A percentile compares a stretch with the other conserved stretches of the same genome.
phyloP scores from a whole-genome alignment of 495 filamentous ascomycete genomes.

The Xylaria castorea region DNA sequence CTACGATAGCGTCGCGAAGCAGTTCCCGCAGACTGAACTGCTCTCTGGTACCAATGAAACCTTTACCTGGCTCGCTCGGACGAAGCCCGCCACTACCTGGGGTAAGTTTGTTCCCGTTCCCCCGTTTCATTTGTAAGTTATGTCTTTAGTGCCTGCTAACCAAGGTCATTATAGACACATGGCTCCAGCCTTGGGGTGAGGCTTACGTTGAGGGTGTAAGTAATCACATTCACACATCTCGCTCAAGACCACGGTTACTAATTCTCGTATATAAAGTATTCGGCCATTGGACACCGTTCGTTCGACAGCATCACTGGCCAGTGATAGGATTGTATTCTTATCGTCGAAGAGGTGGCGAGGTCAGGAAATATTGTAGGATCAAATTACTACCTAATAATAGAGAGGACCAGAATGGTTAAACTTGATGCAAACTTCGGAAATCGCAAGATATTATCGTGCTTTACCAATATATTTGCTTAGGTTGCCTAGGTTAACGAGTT shows the following conservation, averaged over 20 bases:
- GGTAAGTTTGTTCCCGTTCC: constrained; percentile 16
- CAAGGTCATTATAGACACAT: constrained; percentile 33
- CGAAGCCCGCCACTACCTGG: constrained; percentile 34
- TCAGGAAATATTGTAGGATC: background rate
- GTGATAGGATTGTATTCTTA: background rate
- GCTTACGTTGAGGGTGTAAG: constrained; percentile 31
- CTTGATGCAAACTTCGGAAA: background rate
- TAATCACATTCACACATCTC: background rate
- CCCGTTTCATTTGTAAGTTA: background rate
- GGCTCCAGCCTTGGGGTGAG: constrained; percentile 37
- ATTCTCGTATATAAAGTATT: constrained; percentile 24
- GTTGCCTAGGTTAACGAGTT: background rate
- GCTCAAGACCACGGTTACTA: background rate
- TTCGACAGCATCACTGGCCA: constrained; percentile 32
- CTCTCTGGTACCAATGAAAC: constrained; percentile 19
- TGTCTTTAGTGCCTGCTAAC: constrained; percentile 17
- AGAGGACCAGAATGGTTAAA: background rate
- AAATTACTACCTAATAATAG: background rate
- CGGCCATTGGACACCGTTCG: constrained; percentile 36
- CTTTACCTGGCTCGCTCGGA: constrained; percentile 27
- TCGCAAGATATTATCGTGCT: background rate
- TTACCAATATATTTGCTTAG: background rate
- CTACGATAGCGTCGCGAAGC: constrained; percentile 25
- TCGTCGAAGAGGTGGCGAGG: background rate
- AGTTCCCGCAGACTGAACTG: constrained; percentile 31